Evolutionary conservation across 192 early-diverging fungal species (phyloP).

Genomic region (Phycomyces blakesleeanus): DNA sequence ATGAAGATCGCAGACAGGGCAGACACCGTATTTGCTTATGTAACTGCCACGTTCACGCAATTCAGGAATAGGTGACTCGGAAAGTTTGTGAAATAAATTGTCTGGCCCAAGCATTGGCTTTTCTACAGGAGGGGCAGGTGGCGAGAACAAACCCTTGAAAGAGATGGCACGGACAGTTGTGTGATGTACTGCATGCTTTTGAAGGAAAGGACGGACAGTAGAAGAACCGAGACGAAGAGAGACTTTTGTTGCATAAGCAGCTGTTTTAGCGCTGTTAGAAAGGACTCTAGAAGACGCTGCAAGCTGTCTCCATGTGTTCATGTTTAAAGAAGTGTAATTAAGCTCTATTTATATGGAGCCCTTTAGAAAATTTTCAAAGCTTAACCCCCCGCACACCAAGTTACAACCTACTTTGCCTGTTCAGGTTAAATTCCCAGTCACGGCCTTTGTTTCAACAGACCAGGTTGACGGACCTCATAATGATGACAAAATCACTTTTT

Average conservation of each 20-base stretch:
- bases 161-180: conserved; percentile 22
- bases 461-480: too few relatives aligned
- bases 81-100: conserved; percentile 67
- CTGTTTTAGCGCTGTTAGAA: too few relatives aligned
- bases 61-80: conserved; percentile 63
- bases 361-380: too few relatives aligned
- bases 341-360: too few relatives aligned
- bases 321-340: background rate
- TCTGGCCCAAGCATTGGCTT: conserved; percentile 43
- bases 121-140: background rate
- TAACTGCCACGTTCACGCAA: conserved; percentile 60
- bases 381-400: too few relatives aligned
- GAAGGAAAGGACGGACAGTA: background rate
- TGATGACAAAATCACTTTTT: too few relatives aligned
- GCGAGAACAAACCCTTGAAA: conserved; percentile 25
- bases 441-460: too few relatives aligned
- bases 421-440: too few relatives aligned
- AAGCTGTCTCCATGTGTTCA: background rate
- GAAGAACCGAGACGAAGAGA: too few relatives aligned
- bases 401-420: too few relatives aligned
- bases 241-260: too few relatives aligned
- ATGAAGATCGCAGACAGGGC: conserved; percentile 63
- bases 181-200: background rate
- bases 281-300: background rate
- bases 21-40: conserved; percentile 62